phyloP scores from a whole-genome alignment of 768 basidiomycete genomes.

The Lyophyllum atratum region DNA sequence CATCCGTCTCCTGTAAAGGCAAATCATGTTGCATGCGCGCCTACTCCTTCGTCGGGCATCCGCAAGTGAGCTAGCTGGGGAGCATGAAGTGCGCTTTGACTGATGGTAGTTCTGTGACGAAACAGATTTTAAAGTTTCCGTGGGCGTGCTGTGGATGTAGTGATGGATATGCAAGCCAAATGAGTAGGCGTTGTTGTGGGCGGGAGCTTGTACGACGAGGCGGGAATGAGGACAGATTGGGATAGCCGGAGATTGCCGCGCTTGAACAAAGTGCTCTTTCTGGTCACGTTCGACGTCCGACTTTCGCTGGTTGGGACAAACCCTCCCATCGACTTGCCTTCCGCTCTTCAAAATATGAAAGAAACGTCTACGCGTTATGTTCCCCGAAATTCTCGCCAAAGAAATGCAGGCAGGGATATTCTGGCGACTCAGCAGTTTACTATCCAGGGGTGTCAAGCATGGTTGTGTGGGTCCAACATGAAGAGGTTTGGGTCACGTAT shows the following conservation, averaged over 20 bases:
- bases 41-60: neutral
- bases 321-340: too few species aligned
- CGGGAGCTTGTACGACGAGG: neutral
- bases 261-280: neutral
- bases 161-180: neutral
- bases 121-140: neutral
- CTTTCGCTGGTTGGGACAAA: too few species aligned
- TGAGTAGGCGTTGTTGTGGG: neutral
- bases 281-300: too few species aligned
- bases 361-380: too few species aligned
- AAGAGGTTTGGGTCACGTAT: neutral
- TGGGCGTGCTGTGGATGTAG: neutral
- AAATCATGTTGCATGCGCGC: neutral
- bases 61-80: neutral
- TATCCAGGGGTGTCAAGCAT: neutral
- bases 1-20: slow-evolving; percentile 10
- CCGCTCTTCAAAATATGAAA: too few species aligned
- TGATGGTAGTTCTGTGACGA: neutral
- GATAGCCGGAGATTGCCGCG: neutral
- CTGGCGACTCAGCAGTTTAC: too few species aligned
- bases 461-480: neutral
- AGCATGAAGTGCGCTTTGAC: neutral
- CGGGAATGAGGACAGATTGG: neutral
- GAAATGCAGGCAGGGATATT: too few species aligned
- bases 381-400: too few species aligned